Base-by-base conservation (phyloP, 306 rosid genomes). In the Cicer chorassanicum region DNA sequence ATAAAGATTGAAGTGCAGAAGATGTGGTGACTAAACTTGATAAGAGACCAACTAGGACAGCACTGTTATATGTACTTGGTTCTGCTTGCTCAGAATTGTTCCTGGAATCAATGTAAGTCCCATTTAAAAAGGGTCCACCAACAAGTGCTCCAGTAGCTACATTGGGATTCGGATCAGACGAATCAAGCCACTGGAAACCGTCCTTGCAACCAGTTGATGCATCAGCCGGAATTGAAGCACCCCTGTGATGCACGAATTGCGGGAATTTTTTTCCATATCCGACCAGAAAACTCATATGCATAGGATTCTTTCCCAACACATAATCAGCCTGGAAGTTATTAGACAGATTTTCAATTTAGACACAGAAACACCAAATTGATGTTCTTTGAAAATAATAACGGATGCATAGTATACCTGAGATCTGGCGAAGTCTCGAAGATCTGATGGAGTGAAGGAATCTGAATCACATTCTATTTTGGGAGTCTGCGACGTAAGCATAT, bases 1-100 rank as follows among this genome's bases (percentile, higher is more conserved):
- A 50, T 77, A 95, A 84, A 38, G 99, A 88, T 72, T 73, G 81
- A 74, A 90, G 88, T 4, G 84, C 89, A 5, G 99, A 90, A 50
- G 99, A 95, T 40, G 91, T 86, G 75, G 99, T 86, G 73, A 95
- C 99, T 83, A 95, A 85, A 81, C 99, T 79, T 54, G 99, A 92
- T 15, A 95, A 85, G 68, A 95, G 98, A 65, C 91, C 98, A 13
- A 95, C 98, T 11, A 92, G 9, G 48, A 95, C 74, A 44, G 99
- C 99, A 68, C 88, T 82, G 80, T 95, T 95, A 80, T 95, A 95
- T 48, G 98, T 89, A 89, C 87, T 95, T 29, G 99, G 99, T 84
- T 95, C 98, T 56, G 68, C 75, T 86, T 95, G 99, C 97, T 62
- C 87, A 67, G 91, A 55, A 74, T 92, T 95, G 91, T 95, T 92